Evolutionary conservation across 169 alveolate species (phyloP).

Genomic region (Plasmodium vinckei): DNA sequence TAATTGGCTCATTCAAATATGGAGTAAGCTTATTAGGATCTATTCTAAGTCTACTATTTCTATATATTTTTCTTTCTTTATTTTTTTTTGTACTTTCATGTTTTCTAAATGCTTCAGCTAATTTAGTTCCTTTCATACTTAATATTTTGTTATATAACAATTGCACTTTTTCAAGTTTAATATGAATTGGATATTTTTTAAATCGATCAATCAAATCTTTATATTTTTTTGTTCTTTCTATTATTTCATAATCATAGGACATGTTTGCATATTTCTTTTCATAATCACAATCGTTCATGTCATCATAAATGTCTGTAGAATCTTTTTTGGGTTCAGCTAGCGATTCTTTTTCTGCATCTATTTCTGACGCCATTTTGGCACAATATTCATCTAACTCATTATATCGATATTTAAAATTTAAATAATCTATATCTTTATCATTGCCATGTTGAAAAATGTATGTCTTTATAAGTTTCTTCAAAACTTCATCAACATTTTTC

Average conservation of each 20-base stretch:
- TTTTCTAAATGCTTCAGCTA: conserved; percentile 75
- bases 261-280: conserved; percentile 38
- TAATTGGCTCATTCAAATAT: conserved; percentile 82
- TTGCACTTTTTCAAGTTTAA: conserved; percentile 52
- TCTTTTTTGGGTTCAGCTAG: neutral
- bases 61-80: conserved; percentile 38
- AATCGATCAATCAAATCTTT: conserved; percentile 35
- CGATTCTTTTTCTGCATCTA: neutral
- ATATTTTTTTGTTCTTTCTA: conserved; percentile 36
- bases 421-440: conserved; percentile 58
- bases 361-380: neutral
- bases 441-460: conserved; percentile 82
- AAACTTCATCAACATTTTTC: conserved; percentile 78
- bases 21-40: conserved; percentile 83
- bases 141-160: conserved; percentile 47
- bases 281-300: conserved; percentile 17
- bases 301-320: conserved; percentile 20
- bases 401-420: conserved; percentile 56
- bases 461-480: conserved; percentile 79
- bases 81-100: conserved; percentile 68
- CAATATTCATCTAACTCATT: conserved; percentile 64
- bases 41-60: conserved; percentile 47
- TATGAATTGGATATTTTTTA: conserved; percentile 46
- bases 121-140: conserved; percentile 54
- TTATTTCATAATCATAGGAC: conserved; percentile 57